These are phyloP conservation scores for Tolypocladium capitatum DNA, from an alignment of 2,329 filamentous ascomycete species.

Conservation along the genomic window DNA sequence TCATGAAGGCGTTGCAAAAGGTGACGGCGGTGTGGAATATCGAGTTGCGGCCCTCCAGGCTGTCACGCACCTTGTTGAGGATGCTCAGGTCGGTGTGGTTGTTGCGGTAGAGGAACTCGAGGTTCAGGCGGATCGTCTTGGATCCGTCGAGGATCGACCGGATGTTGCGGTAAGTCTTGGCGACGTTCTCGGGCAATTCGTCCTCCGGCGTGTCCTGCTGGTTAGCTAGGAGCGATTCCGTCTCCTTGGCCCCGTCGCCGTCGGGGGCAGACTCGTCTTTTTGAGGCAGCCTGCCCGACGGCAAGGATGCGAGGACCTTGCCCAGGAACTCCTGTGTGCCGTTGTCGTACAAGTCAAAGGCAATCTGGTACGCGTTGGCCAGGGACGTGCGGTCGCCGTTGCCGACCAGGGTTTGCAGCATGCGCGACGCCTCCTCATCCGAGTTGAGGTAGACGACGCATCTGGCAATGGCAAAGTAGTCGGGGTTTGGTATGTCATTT, in stretches of 20 bases:
- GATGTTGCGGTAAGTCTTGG: slow-evolving; percentile 49
- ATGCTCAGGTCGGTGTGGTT: slow-evolving; percentile 88
- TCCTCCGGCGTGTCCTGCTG: slow-evolving; percentile 43
- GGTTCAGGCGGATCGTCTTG: slow-evolving; percentile 85
- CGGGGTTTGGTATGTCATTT: slow-evolving; percentile 79
- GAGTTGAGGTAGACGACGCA: slow-evolving; percentile 94
- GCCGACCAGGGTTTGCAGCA: slow-evolving; percentile 70
- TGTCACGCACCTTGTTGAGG: slow-evolving; percentile 92
- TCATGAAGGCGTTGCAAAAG: slow-evolving; percentile 98
- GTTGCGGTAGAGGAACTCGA: slow-evolving; percentile 93
- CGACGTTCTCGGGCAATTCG: slow-evolving; percentile 35
- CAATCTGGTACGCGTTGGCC: slow-evolving; percentile 89
- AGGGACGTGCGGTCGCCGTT: slow-evolving; percentile 67
- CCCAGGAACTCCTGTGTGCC: slow-evolving; percentile 92
- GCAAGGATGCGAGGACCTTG: slow-evolving; percentile 74
- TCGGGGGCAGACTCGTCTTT: slow-evolving; percentile 30
- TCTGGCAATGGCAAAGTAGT: slow-evolving; percentile 96
- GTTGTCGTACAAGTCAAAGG: slow-evolving; percentile 96
- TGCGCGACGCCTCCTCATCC: slow-evolving; percentile 75
- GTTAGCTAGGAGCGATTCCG: slow-evolving; percentile 33
- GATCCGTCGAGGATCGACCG: slow-evolving; percentile 67
- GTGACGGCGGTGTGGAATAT: slow-evolving; percentile 98
- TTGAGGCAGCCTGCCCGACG: slow-evolving; percentile 35
- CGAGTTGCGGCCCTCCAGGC: slow-evolving; percentile 86
- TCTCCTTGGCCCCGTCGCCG: slow-evolving; percentile 29